A percentile compares a stretch with the other conserved stretches of the same genome.
These are phyloP conservation scores for Alternaria incomplexa DNA, from an alignment of 2,329 filamentous ascomycete species.

Conservation along the genomic window DNA sequence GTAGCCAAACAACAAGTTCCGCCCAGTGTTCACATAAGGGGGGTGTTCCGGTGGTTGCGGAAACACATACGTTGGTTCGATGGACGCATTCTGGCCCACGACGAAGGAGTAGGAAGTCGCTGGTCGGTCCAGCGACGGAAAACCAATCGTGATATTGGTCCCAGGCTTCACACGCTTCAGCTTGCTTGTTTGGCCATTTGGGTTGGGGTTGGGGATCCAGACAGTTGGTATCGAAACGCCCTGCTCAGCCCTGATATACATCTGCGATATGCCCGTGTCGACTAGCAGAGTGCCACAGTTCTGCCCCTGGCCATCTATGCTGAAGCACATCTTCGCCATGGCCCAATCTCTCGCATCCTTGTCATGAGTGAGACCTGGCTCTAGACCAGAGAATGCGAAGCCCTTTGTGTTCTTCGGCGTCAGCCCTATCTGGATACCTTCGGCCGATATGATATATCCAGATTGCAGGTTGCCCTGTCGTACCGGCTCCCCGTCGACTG, in stretches of 20 bases:
- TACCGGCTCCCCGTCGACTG: conserved; percentile 29
- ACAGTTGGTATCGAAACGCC: conserved; percentile 35
- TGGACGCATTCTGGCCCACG: conserved; percentile 31
- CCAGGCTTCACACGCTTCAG: conserved; percentile 41
- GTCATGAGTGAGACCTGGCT: conserved; percentile 34
- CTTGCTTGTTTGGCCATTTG: conserved; percentile 28
- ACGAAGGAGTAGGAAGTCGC: conserved; percentile 32
- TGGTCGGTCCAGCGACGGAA: conserved; percentile 23
- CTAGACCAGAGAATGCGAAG: conserved; percentile 32
- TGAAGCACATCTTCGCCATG: conserved; percentile 42
- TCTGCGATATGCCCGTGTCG: conserved; percentile 44
- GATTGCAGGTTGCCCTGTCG: conserved; percentile 13
- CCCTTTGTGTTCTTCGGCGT: conserved; percentile 26
- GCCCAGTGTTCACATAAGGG: conserved; percentile 44
- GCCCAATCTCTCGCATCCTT: conserved; percentile 43
- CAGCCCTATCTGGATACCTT: conserved; percentile 40
- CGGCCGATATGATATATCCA: conserved; percentile 40
- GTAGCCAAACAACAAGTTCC: conserved; percentile 40
- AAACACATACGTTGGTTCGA: conserved; percentile 38
- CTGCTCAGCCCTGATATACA: conserved; percentile 43
- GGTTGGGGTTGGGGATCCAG: conserved; percentile 40
- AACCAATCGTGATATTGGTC: conserved; percentile 35
- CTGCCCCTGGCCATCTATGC: conserved; percentile 24
- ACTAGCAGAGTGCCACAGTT: conserved; percentile 38
- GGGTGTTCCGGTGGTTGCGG: conserved; percentile 28